A percentile compares a stretch with the other conserved stretches of the same genome.
These are phyloP conservation scores for Fabrea salina DNA, from an alignment of 169 alveolate species.

Conservation along the genomic window DNA sequence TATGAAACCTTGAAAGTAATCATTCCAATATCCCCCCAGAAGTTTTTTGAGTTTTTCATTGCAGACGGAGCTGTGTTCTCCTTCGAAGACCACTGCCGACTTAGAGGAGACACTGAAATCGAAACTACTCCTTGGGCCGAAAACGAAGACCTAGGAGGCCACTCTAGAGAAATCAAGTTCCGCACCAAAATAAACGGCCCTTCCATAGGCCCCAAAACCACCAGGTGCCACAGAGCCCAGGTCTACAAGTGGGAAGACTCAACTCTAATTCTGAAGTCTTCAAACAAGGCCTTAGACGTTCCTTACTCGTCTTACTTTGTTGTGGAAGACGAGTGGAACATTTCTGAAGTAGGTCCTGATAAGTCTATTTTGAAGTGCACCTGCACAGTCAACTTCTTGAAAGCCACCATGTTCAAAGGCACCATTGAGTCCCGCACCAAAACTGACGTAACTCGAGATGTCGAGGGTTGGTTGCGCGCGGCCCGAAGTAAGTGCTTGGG, in stretches of 20 bases:
- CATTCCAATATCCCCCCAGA: slow-evolving; percentile 9
- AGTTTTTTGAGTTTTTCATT: slow-evolving; percentile 24
- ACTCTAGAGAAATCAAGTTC: slow-evolving; percentile 31
- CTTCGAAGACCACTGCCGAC: neutral
- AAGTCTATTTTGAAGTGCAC: neutral
- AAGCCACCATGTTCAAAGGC: slow-evolving; percentile 29
- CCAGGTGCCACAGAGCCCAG: slow-evolving; percentile 20
- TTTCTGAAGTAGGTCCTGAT: neutral
- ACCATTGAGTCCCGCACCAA: slow-evolving; percentile 29
- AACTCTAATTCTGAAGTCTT: neutral
- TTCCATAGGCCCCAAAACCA: slow-evolving; percentile 19
- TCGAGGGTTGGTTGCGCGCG: slow-evolving; percentile 12
- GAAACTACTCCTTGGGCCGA: slow-evolving; percentile 19
- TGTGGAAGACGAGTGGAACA: slow-evolving; percentile 26
- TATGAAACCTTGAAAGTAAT: slow-evolving; percentile 7
- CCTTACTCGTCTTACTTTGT: slow-evolving; percentile 32
- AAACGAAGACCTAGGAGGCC: slow-evolving; percentile 7
- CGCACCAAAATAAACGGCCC: slow-evolving; percentile 18
- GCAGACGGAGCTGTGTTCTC: slow-evolving; percentile 20
- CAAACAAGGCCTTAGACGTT: slow-evolving; percentile 29
- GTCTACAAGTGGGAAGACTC: slow-evolving; percentile 10
- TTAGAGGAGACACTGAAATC: slow-evolving; percentile 23
- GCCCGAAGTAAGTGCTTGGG: neutral
- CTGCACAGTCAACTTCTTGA: slow-evolving; percentile 2
- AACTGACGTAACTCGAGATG: neutral